A percentile compares a stretch with the other conserved stretches of the same genome.
Evolutionary conservation across 2,329 filamentous ascomycete genomes (phyloP).

Genomic region (Passalora sequoiae): DNA sequence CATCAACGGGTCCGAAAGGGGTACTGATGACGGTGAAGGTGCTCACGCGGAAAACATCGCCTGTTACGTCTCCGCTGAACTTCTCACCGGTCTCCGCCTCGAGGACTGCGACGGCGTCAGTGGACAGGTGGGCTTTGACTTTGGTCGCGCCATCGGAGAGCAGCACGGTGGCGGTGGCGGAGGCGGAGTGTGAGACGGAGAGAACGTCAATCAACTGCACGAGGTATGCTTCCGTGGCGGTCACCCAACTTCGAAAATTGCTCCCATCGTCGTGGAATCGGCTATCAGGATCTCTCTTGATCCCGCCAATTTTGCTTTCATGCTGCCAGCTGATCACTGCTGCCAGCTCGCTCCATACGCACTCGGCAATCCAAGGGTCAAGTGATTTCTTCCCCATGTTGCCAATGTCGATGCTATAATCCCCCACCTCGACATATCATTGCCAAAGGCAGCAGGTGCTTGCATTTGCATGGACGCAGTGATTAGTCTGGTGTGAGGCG

Average conservation of each 20-base stretch:
- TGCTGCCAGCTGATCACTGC: conserved; percentile 28
- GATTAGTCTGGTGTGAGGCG: too few relatives aligned
- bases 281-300: conserved; percentile 25
- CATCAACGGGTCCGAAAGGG: conserved; percentile 23
- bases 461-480: too few relatives aligned
- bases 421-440: neutral
- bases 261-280: conserved; percentile 31
- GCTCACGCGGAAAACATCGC: conserved; percentile 26
- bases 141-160: conserved; percentile 27
- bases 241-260: conserved; percentile 27
- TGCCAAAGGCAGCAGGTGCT: neutral
- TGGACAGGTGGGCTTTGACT: conserved; percentile 25
- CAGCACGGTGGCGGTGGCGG: conserved; percentile 15
- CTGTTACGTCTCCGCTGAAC: conserved; percentile 19
- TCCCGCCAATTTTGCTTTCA: conserved; percentile 6
- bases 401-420: neutral
- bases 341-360: conserved; percentile 25
- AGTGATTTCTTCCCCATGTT: conserved; percentile 21
- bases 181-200: conserved; percentile 4
- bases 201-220: conserved; percentile 20
- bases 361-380: conserved; percentile 27
- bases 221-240: conserved; percentile 3
- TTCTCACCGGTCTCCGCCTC: conserved; percentile 23
- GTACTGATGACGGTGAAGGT: conserved; percentile 27
- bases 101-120: conserved; percentile 19